phyloP scores from a whole-genome alignment of 2,329 filamentous ascomycete species.

The Colletotrichum spinosum region DNA sequence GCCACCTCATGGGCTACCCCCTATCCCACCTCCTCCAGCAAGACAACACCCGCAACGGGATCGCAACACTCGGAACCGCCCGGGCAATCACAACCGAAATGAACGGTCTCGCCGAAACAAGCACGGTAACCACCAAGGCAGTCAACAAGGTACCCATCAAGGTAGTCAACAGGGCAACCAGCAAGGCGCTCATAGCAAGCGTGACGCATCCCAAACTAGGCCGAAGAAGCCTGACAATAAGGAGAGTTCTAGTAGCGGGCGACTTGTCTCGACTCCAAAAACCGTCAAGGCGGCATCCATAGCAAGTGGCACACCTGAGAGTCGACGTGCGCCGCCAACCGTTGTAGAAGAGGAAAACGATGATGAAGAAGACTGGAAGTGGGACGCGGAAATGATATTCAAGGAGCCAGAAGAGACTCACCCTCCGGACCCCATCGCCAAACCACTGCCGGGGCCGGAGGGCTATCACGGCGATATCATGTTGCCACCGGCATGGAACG shows the following conservation, averaged over 20 bases:
- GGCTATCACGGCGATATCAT: slow-evolving; percentile 58
- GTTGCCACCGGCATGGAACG: slow-evolving; percentile 57
- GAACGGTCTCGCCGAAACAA: slow-evolving; percentile 42
- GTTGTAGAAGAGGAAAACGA: slow-evolving; percentile 27
- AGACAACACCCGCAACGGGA: slow-evolving; percentile 47
- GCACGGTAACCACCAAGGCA: slow-evolving; percentile 38
- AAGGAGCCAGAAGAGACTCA: slow-evolving; percentile 47
- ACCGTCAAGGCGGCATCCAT: neutral
- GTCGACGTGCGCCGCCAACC: neutral
- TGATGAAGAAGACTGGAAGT: slow-evolving; percentile 50
- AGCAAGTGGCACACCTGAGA: slow-evolving; percentile 18
- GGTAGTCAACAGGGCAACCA: slow-evolving; percentile 30
- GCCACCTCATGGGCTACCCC: slow-evolving; percentile 8
- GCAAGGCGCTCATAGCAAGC: slow-evolving; percentile 13
- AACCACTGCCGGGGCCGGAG: slow-evolving; percentile 51
- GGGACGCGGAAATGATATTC: slow-evolving; percentile 54
- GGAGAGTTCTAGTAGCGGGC: slow-evolving; percentile 1
- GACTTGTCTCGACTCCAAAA: slow-evolving; percentile 7
- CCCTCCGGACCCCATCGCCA: slow-evolving; percentile 59
- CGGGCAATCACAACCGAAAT: slow-evolving; percentile 44
- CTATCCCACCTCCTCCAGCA: slow-evolving; percentile 21
- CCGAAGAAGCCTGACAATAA: slow-evolving; percentile 13
- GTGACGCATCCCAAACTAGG: slow-evolving; percentile 18
- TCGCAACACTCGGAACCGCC: slow-evolving; percentile 46
- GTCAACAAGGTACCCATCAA: too few relatives aligned